phyloP scores from a whole-genome alignment of 2,329 filamentous ascomycete genomes.

The Biscogniauxia marginata region DNA sequence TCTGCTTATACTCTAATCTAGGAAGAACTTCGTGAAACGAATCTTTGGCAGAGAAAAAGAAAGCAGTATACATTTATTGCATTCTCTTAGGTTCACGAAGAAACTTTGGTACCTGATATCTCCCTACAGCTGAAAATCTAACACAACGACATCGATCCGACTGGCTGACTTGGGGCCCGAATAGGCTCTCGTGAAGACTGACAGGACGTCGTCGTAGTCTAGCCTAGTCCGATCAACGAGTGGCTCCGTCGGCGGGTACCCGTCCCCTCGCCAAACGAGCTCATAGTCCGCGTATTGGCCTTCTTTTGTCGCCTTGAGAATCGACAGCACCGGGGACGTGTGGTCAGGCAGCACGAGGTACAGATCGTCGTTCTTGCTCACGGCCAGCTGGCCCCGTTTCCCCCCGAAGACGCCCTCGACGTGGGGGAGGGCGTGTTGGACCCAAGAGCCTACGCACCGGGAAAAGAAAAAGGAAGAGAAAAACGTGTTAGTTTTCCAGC shows the following conservation, averaged over 20 bases:
- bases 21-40: no score
- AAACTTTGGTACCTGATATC: no score
- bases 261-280: conserved; percentile 35
- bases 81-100: no score
- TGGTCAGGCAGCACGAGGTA: conserved; percentile 38
- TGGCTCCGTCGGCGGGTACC: conserved; percentile 39
- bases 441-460: conserved; percentile 39
- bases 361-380: conserved; percentile 35
- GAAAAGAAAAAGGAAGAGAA: no score
- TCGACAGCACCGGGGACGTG: conserved; percentile 26
- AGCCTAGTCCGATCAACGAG: conserved; percentile 39
- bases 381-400: conserved; percentile 37
- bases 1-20: no score
- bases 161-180: neutral
- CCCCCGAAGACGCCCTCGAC: conserved; percentile 31
- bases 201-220: conserved; percentile 35
- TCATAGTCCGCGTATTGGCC: conserved; percentile 34
- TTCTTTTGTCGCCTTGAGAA: conserved; percentile 32
- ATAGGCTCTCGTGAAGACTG: conserved; percentile 32
- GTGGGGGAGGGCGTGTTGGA: conserved; percentile 30
- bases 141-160: conserved; percentile 34
- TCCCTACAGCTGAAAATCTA: conserved; percentile 36
- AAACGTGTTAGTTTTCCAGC: neutral
- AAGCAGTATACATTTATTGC: no score
- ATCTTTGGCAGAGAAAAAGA: no score